phyloP scores from a whole-genome alignment of 2,329 filamentous ascomycete species.

The Emericellopsis atlantica region DNA sequence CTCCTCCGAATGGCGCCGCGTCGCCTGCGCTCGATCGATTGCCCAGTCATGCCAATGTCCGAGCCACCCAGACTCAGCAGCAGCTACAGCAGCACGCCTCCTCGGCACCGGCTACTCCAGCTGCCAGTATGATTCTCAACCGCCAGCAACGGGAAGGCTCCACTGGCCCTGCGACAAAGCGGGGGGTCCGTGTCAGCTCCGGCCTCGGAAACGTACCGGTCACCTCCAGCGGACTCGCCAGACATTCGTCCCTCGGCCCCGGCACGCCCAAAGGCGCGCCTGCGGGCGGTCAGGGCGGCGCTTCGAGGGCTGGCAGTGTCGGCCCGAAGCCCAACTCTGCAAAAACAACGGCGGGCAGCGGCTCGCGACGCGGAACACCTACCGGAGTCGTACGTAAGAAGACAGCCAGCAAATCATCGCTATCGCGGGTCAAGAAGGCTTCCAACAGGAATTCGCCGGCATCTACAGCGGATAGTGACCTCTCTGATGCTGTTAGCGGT shows the following conservation, averaged over 20 bases:
- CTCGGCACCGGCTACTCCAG: conserved; percentile 47
- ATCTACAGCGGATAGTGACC: conserved; percentile 50
- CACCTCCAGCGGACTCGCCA: conserved; percentile 44
- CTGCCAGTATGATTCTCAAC: conserved; percentile 45
- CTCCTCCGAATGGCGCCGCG: conserved; percentile 10
- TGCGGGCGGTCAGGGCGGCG: conserved; percentile 17
- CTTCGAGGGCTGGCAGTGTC: conserved; percentile 42
- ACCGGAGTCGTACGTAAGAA: conserved; percentile 32
- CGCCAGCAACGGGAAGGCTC: conserved; percentile 43
- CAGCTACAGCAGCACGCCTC: conserved; percentile 24
- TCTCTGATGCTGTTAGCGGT: conserved; percentile 48
- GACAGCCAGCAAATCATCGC: conserved; percentile 41
- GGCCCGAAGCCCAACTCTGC: conserved; percentile 38
- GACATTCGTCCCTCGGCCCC: conserved; percentile 50
- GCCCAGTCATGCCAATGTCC: conserved; percentile 31
- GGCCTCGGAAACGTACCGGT: conserved; percentile 32
- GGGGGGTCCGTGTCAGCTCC: conserved; percentile 33
- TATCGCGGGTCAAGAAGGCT: conserved; percentile 49
- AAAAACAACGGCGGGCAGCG: conserved; percentile 26
- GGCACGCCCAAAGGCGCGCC: conserved; percentile 41
- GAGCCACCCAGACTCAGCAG: conserved; percentile 26
- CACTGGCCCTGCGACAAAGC: conserved; percentile 44
- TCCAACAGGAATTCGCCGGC: conserved; percentile 47
- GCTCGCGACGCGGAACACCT: conserved; percentile 36
- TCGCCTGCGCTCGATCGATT: conserved; percentile 28